Percentiles rank a stretch among this genome's conserved stretches.
Evolutionary conservation across 768 basidiomycete species (phyloP).

Genomic region (Lenzites betulinus): DNA sequence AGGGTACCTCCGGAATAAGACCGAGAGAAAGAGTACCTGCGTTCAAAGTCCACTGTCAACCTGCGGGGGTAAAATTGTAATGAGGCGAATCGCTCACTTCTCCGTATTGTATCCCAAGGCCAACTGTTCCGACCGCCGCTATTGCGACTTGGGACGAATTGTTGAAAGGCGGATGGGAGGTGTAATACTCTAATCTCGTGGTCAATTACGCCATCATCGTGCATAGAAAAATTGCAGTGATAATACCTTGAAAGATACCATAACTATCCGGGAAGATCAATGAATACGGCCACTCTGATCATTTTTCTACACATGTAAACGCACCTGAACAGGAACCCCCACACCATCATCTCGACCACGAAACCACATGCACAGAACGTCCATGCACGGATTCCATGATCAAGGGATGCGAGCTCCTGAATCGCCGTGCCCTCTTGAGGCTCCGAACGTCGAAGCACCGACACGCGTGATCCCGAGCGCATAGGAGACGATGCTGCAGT

Average conservation of each 20-base stretch:
- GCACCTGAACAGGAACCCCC: constrained; percentile 27
- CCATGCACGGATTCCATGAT: constrained; percentile 26
- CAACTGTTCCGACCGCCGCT: constrained; percentile 23
- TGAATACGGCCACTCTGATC: not conserved
- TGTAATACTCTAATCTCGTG: constrained; percentile 20
- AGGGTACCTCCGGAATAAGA: constrained; percentile 24
- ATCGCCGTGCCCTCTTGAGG: constrained; percentile 16
- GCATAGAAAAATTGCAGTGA: not conserved
- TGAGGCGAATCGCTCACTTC: constrained; percentile 9
- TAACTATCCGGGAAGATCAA: constrained; percentile 6
- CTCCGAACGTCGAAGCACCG: constrained; percentile 8
- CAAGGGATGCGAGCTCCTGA: constrained; percentile 25
- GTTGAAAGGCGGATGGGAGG: constrained; percentile 26
- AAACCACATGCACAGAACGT: constrained; percentile 26
- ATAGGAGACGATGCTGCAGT: not conserved
- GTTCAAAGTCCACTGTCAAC: not conserved
- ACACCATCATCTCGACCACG: constrained; percentile 25
- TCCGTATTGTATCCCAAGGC: constrained; percentile 25
- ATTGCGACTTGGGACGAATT: constrained; percentile 18
- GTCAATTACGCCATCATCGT: no score
- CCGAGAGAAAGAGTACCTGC: constrained; percentile 20
- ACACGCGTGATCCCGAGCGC: constrained; percentile 5
- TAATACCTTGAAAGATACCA: constrained; percentile 27
- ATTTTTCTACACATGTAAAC: not conserved
- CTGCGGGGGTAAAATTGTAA: not conserved